Evolutionary conservation across 2,329 filamentous ascomycete genomes (phyloP), one percentile per base, ranked within the genome.

Genomic region (Sporothrix brasiliensis): DNA sequence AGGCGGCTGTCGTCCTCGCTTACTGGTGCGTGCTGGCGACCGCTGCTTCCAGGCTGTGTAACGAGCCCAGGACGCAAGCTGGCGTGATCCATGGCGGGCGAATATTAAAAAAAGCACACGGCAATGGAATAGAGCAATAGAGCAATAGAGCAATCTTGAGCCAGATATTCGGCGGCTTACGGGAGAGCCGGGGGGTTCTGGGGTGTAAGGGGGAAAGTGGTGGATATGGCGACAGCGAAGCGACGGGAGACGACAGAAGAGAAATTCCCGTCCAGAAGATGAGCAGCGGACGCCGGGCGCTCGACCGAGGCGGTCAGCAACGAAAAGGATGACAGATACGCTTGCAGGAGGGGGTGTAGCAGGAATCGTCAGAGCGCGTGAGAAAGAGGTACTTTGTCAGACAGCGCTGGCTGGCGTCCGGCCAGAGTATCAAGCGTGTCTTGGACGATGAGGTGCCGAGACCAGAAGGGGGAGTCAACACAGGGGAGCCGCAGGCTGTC

Each of bases 71-170:
- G 13, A 47, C 69, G 63, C 58, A 68, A 53, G 56, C 70, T 72
- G 69, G 68, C 72, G 69, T 73, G 44, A 72, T 74, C 69, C 73
- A 74, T 74, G 47, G 60, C 49, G 58, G 60, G 54, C 53, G 47
- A 63, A 68, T 52, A 52, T 27, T 7, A 52, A 21, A 70, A n/a
- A 70, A 5, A 24, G 56, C 34, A 58, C 10, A 41, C 61, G 52
- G 30, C 27, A 61, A 53, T n/a, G 16, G 44, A 50, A 27, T 27
- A 9, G 41, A 44, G 4, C 27, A 61, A 63, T 50, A 10, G 44
- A 50, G 21, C 24, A 41, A 27, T 27, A 16, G 41, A 44, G 14
- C 34, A 44, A 44, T 44, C 41, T 44, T n/a, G 34, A 66, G 44
- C 47, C 50, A 44, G 52, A 67, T n/a, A 49, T 24, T 27, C 24